These are phyloP conservation scores for Antitrichia curtipendula DNA, from an alignment of 225 moss, liverwort and hornwort species.

Conservation along the genomic window DNA sequence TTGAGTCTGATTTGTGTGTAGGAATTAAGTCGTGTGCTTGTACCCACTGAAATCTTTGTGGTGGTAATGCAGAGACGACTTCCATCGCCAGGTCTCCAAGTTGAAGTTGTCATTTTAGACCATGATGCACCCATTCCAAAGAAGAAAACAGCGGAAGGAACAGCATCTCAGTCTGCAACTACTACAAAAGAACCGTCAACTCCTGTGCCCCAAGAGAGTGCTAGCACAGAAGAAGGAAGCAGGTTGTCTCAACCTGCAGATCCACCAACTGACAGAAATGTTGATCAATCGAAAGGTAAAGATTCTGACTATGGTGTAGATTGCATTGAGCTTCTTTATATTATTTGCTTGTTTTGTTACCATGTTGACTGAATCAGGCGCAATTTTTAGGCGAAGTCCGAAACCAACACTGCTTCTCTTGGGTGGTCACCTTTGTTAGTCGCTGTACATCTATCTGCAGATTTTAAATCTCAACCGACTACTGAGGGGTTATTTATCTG, in stretches of 20 bases:
- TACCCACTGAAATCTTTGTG: background rate
- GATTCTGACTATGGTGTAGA: background rate
- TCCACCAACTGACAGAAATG: slow-evolving; percentile 19
- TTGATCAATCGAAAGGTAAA: slow-evolving; percentile 41
- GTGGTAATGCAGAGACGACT: slow-evolving; percentile 66
- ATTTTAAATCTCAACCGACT: background rate
- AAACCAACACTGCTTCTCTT: background rate
- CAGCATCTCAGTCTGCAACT: slow-evolving; percentile 22
- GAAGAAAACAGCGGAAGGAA: slow-evolving; percentile 48
- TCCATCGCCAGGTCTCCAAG: slow-evolving; percentile 93
- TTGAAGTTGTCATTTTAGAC: slow-evolving; percentile 90
- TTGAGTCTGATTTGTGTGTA: background rate
- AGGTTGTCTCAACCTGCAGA: slow-evolving; percentile 4
- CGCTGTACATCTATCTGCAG: background rate
- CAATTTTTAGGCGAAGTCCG: background rate
- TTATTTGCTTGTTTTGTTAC: background rate
- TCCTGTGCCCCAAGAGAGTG: slow-evolving; percentile 17
- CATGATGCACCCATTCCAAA: slow-evolving; percentile 84
- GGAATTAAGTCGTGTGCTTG: background rate
- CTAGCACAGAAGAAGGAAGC: slow-evolving; percentile 18
- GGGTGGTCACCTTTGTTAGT: background rate
- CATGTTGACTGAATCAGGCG: background rate
- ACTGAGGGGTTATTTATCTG: background rate
- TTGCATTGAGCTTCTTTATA: background rate
- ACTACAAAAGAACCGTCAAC: slow-evolving; percentile 16